Conservation (phyloP, 2,329 filamentous ascomycete genomes). For the Beauveria sp. region DNA sequence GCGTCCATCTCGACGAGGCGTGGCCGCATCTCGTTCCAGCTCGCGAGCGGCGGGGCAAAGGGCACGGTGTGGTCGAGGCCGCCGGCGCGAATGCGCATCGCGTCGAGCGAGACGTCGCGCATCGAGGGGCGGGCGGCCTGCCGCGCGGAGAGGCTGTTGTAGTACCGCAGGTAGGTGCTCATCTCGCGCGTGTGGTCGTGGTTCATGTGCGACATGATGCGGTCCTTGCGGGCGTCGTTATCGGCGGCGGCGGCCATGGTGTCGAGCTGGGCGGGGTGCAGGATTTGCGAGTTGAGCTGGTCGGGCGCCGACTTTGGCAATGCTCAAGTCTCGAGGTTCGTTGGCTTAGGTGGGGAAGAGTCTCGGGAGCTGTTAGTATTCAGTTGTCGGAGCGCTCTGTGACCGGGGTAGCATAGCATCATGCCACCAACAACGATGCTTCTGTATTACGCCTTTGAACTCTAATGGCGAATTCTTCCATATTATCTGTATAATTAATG, state of each 20-base stretch:
- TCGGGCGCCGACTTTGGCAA: too few relatives aligned
- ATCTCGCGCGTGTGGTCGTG: constrained; percentile 69
- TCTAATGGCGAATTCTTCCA: too few relatives aligned
- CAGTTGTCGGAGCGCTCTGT: too few relatives aligned
- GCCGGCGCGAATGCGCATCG: constrained; percentile 17
- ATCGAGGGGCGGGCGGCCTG: constrained; percentile 46
- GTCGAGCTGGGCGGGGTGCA: neutral
- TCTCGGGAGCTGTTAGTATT: too few relatives aligned
- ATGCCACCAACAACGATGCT: too few relatives aligned
- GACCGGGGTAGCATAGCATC: too few relatives aligned
- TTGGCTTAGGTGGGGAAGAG: too few relatives aligned
- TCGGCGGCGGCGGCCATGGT: constrained; percentile 1
- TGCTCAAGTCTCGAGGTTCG: too few relatives aligned
- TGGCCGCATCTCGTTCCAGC: constrained; percentile 58
- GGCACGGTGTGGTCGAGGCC: constrained; percentile 42
- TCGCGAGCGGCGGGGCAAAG: constrained; percentile 63
- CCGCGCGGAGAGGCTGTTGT: constrained; percentile 47
- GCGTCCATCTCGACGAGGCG: constrained; percentile 66
- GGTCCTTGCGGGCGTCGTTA: constrained; percentile 25
- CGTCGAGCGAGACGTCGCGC: constrained; percentile 11
- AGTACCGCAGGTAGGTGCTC: constrained; percentile 69
- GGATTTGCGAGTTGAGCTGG: too few relatives aligned
- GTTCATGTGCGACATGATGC: constrained; percentile 76
- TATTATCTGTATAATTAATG: too few relatives aligned
- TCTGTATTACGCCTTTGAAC: too few relatives aligned